phyloP scores from a whole-genome alignment of 257 asterid species.

The Perilla frutescens region DNA sequence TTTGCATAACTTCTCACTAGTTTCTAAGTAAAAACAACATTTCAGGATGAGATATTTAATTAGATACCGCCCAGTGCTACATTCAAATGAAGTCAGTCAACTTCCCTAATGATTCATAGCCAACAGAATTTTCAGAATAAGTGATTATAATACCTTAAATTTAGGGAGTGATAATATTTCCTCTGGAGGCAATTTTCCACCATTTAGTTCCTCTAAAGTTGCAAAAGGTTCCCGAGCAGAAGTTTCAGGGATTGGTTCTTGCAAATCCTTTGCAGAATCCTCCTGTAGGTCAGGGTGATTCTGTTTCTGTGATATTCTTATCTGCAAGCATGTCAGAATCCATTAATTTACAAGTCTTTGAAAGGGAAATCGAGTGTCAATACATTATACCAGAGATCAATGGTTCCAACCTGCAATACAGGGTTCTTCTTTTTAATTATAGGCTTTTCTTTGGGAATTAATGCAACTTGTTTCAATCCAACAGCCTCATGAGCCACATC shows the following conservation, averaged over 20 bases:
- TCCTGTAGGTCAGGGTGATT: constrained; percentile 54
- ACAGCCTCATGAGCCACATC: constrained; percentile 88
- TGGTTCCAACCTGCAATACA: constrained; percentile 66
- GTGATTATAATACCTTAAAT: constrained; percentile 68
- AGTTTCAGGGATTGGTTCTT: constrained; percentile 45
- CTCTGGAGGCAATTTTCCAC: constrained; percentile 88
- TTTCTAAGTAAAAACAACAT: no score
- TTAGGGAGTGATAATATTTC: constrained; percentile 89
- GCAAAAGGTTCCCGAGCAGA: constrained; percentile 56
- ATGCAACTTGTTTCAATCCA: constrained; percentile 75
- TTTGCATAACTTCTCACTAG: no score
- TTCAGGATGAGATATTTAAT: no score
- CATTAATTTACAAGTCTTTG: constrained; percentile 4
- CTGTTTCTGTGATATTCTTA: constrained; percentile 77
- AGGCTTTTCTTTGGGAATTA: constrained; percentile 89
- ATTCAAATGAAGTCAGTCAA: no score
- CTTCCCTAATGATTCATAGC: background rate
- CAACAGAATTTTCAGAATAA: constrained; percentile 21
- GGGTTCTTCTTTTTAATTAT: constrained; percentile 72
- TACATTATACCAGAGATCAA: constrained; percentile 27
- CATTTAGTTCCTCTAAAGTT: constrained; percentile 67
- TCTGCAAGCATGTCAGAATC: constrained; percentile 55
- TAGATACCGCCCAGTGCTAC: no score
- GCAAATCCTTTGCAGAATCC: constrained; percentile 39
- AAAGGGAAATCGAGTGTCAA: constrained; percentile 20